Base-by-base conservation (phyloP, 2,329 filamentous ascomycete genomes). In the Aspergillus candidus region DNA sequence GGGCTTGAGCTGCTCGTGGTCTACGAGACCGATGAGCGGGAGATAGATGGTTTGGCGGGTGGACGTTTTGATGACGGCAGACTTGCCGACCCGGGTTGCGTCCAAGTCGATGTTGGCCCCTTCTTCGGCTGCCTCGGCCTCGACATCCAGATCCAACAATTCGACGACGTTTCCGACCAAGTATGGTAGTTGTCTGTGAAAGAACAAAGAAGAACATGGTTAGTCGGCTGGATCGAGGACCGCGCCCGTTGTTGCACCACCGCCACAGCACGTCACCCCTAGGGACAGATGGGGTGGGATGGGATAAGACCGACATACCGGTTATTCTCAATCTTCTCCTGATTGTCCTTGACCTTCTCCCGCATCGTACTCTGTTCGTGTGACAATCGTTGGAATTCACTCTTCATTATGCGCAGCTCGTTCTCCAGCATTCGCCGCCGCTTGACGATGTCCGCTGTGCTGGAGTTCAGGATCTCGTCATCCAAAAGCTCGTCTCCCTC, bases 321-420 rank as follows among this genome's bases (percentile, higher is more conserved):
- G 76, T 98, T 98, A 72, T 98, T 97, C 56, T 94, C 90, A 62
- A 98, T 98, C 80, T 98, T 98, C 58, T 98, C 94, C 61, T 88
- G 74, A 63, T 98, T 98, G 67, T 98, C 93, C 78, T 96, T 97
- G 70, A 98, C 97, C 77, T 96, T 97, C 70, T 97, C 91, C 46
- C 83, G 83, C 93, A 98, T 98, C 38, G 88, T 84, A 39, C 85
- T 82, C 74, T 95, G 95, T 73, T 98, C 93, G 62, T 98, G 93
- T 60, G 85, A 86, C 72, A 98, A 77, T 58, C 93, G 84, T 66
- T 95, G 90, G 60, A 82, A 89, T 71, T 98, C 93, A 76, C 89
- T 95, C 77, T 86, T 91, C 89, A 98, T 97, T 72, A 98, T 97
- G 61, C 93, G 81, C 61, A 93, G 86, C 71, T 98, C 93, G 70